A percentile compares a stretch with the other conserved stretches of the same genome.
These are phyloP conservation scores for Angomonas deanei DNA, from an alignment of 208 protist genomes.

Conservation along the genomic window DNA sequence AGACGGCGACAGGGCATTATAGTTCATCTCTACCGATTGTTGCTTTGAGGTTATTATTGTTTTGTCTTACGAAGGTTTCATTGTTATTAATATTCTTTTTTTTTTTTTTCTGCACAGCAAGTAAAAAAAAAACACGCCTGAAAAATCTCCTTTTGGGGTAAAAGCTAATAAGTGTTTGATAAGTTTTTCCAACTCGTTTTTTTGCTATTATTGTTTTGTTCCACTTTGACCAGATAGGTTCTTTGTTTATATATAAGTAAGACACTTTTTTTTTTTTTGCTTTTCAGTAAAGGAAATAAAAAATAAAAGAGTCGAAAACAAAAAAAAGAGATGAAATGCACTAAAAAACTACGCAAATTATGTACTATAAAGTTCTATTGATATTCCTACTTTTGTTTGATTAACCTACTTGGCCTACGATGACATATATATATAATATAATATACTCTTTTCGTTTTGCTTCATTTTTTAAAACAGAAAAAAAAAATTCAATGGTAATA, in stretches of 20 bases:
- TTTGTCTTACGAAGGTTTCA: too few relatives aligned
- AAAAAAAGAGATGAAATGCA: not conserved
- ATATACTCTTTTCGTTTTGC: too few relatives aligned
- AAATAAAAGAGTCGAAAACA: constrained; percentile 6
- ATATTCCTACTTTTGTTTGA: too few relatives aligned
- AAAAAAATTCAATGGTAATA: not conserved
- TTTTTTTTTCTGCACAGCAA: not conserved
- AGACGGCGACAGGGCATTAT: too few relatives aligned
- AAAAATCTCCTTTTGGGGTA: too few relatives aligned
- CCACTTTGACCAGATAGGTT: not conserved
- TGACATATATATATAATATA: too few relatives aligned
- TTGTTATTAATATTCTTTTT: not conserved
- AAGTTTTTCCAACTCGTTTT: not conserved
- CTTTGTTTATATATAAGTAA: not conserved
- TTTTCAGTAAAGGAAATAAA: not conserved
- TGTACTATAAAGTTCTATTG: too few relatives aligned
- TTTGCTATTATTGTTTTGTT: not conserved
- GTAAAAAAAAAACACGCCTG: not conserved
- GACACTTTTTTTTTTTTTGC: not conserved
- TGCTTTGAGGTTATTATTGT: too few relatives aligned
- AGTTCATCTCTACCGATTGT: too few relatives aligned
- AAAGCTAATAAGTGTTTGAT: too few relatives aligned
- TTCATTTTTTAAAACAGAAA: constrained; percentile 5
- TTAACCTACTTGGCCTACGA: too few relatives aligned
- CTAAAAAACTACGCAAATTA: too few relatives aligned